A percentile compares a stretch with the other conserved stretches of the same genome.
phyloP scores from a whole-genome alignment of 192 early-diverging fungal genomes.

The Coemansia sp. region DNA sequence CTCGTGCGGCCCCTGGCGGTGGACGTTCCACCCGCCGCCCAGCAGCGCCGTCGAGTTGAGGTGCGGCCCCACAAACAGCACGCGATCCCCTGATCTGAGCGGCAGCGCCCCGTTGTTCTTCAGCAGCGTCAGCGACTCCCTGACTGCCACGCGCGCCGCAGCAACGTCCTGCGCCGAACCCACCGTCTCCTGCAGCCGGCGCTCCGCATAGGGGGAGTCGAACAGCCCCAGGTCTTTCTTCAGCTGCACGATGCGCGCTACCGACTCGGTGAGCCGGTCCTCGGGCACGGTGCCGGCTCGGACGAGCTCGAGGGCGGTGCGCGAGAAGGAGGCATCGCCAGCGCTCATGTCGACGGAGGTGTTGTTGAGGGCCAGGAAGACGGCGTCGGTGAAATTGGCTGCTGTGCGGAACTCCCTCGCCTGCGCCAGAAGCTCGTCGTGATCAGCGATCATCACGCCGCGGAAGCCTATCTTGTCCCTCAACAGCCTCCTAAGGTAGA shows the following conservation, averaged over 20 bases:
- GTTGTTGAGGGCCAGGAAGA: conserved; percentile 52
- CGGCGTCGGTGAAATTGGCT: conserved; percentile 52
- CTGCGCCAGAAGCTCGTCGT: conserved; percentile 31
- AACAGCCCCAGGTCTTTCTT: conserved; percentile 66
- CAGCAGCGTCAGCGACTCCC: conserved; percentile 61
- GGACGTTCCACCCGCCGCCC: conserved; percentile 58
- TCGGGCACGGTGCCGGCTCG: conserved; percentile 28
- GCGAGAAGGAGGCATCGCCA: conserved; percentile 44
- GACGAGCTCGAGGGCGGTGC: conserved; percentile 41
- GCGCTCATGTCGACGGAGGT: conserved; percentile 59
- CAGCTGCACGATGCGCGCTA: conserved; percentile 58
- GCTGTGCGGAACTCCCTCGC: conserved; percentile 12
- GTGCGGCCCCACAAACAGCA: conserved; percentile 60
- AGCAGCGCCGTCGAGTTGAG: conserved; percentile 56
- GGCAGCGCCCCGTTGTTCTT: conserved; percentile 58
- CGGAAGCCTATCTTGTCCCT: conserved; percentile 57
- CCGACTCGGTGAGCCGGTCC: conserved; percentile 55
- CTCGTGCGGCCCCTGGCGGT: conserved; percentile 44
- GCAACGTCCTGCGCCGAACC: conserved; percentile 52
- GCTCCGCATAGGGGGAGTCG: conserved; percentile 43
- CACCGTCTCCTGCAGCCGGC: conserved; percentile 30
- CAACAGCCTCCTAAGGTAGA: conserved; percentile 54
- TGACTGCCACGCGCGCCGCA: conserved; percentile 49
- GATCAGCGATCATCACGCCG: conserved; percentile 60
- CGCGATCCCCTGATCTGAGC: conserved; percentile 37